A percentile compares a stretch with the other conserved stretches of the same genome.
Conservation (phyloP, 2,329 filamentous ascomycete genomes). For the Aspergillus bombycis region DNA sequence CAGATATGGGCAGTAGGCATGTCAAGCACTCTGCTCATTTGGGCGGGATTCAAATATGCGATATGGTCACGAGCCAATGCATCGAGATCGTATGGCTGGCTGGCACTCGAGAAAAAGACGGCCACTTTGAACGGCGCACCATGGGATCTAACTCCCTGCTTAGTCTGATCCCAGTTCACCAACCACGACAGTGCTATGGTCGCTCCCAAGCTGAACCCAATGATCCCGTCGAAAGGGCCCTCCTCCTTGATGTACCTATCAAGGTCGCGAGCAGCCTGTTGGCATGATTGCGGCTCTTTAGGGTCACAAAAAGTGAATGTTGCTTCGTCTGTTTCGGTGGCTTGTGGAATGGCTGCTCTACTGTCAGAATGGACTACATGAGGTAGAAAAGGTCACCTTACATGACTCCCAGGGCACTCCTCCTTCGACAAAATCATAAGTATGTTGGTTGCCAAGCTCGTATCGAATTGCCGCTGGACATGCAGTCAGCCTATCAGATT, state of each 20-base stretch:
- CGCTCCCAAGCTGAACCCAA: constrained; percentile 32
- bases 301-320: constrained; percentile 14
- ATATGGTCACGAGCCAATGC: neutral
- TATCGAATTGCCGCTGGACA: constrained; percentile 24
- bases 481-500: neutral
- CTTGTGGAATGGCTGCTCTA: neutral
- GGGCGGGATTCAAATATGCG: neutral
- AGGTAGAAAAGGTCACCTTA: neutral
- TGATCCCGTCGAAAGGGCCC: constrained; percentile 33
- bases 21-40: constrained; percentile 8
- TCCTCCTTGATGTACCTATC: constrained; percentile 24
- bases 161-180: constrained; percentile 7
- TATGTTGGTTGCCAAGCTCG: constrained; percentile 23
- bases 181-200: constrained; percentile 25
- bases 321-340: neutral
- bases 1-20: constrained; percentile 24
- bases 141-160: constrained; percentile 4
- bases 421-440: constrained; percentile 28
- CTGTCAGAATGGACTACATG: neutral
- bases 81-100: constrained; percentile 10
- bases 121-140: constrained; percentile 28
- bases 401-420: constrained; percentile 14
- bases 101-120: constrained; percentile 24
- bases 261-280: constrained; percentile 11
- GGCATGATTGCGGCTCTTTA: constrained; percentile 1